A percentile compares a stretch with the other conserved stretches of the same genome.
phyloP scores from a whole-genome alignment of 2,329 filamentous ascomycete genomes.

The Sclerotinia nivalis region DNA sequence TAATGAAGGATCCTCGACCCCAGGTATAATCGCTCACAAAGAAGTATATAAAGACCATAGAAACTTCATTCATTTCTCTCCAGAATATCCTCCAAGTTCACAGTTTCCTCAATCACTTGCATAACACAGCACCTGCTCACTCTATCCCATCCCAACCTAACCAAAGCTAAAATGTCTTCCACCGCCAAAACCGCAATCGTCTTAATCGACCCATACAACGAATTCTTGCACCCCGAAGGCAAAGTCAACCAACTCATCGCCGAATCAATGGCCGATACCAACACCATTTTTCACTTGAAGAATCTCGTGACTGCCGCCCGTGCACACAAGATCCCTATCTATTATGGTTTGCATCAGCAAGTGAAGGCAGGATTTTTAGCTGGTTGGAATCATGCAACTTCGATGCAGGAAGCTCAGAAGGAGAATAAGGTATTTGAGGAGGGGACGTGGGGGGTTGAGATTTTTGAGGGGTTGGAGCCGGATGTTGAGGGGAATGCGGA shows the following conservation, averaged over 20 bases:
- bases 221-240: slow-evolving; percentile 36
- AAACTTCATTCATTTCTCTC: background rate
- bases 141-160: background rate
- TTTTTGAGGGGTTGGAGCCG: slow-evolving; percentile 39
- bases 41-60: background rate
- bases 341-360: slow-evolving; percentile 43
- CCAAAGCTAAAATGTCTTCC: background rate
- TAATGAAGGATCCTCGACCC: background rate
- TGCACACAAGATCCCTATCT: slow-evolving; percentile 39
- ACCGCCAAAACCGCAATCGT: slow-evolving; percentile 31
- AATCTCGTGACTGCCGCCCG: slow-evolving; percentile 36
- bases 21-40: background rate
- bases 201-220: slow-evolving; percentile 38
- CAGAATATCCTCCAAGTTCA: background rate
- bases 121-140: background rate
- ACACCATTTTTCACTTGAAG: slow-evolving; percentile 37
- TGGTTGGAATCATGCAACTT: slow-evolving; percentile 40
- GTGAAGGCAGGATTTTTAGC: slow-evolving; percentile 32
- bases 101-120: background rate
- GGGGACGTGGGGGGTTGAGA: slow-evolving; percentile 39
- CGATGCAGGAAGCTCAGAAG: slow-evolving; percentile 29
- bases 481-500: slow-evolving; percentile 37
- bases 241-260: slow-evolving; percentile 36
- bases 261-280: slow-evolving; percentile 37
- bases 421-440: slow-evolving; percentile 37